A percentile compares a stretch with the other conserved stretches of the same genome.
Conservation (phyloP, 1,139 yeast species). For the Geotrichum europaeum region DNA sequence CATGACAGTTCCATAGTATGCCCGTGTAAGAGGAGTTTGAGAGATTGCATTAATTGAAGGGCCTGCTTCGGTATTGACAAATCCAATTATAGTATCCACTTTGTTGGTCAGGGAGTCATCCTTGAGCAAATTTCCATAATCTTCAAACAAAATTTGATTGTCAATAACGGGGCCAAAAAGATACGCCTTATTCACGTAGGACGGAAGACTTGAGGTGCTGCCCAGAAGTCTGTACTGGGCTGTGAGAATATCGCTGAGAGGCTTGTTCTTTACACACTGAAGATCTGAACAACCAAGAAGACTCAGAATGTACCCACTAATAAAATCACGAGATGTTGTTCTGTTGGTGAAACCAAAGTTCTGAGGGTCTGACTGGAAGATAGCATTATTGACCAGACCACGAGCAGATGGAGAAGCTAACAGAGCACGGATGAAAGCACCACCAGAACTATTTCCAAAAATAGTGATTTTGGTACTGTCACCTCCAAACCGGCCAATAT, state of each 20-base stretch:
- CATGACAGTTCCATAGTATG: slow-evolving; percentile 16
- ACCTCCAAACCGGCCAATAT: slow-evolving; percentile 36
- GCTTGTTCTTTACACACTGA: slow-evolving; percentile 22
- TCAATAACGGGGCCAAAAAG: slow-evolving; percentile 32
- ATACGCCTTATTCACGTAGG: slow-evolving; percentile 23
- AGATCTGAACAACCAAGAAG: slow-evolving; percentile 22
- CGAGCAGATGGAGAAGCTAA: slow-evolving; percentile 23
- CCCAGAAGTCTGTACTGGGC: slow-evolving; percentile 18
- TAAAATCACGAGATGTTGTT: slow-evolving; percentile 21
- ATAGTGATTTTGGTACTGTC: slow-evolving; percentile 33
- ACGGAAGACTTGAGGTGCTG: background rate
- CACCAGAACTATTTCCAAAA: slow-evolving; percentile 39
- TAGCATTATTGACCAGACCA: slow-evolving; percentile 28
- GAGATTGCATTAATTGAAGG: slow-evolving; percentile 19
- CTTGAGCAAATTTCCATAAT: slow-evolving; percentile 22
- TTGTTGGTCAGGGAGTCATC: slow-evolving; percentile 23
- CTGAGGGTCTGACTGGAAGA: slow-evolving; percentile 33
- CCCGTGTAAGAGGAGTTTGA: slow-evolving; percentile 7
- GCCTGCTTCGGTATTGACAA: slow-evolving; percentile 28
- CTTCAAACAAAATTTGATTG: slow-evolving; percentile 20
- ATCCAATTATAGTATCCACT: slow-evolving; percentile 29
- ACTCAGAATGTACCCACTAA: slow-evolving; percentile 18
- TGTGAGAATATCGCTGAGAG: slow-evolving; percentile 21
- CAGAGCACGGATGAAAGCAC: slow-evolving; percentile 29
- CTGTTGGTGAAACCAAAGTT: slow-evolving; percentile 25